Evolutionary conservation across 495 filamentous ascomycete species (phyloP), one percentile per base, ranked within the genome.

Genomic region (Penicillium cinerascens): DNA sequence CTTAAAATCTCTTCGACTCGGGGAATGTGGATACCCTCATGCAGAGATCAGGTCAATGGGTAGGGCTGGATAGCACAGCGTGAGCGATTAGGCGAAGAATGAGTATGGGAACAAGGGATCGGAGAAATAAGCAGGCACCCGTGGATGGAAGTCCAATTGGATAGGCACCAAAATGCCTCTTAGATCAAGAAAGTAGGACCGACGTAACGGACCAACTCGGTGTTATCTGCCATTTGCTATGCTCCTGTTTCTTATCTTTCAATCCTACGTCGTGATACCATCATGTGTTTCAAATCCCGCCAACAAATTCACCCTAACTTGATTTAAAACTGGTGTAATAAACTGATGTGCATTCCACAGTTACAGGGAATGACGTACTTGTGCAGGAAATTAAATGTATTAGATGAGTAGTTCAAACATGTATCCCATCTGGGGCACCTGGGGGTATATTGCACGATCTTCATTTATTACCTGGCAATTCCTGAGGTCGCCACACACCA

Each of bases 391-490:
- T 33, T 4, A 4, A n/a, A n/a, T n/a, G n/a, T n/a, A n/a, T n/a
- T n/a, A n/a, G n/a, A n/a, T n/a, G n/a, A n/a, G n/a, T n/a, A n/a
- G n/a, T n/a, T n/a, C n/a, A n/a, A n/a, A n/a, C n/a, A n/a, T n/a
- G n/a, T n/a, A n/a, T n/a, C n/a, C n/a, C n/a, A n/a, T n/a, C n/a
- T n/a, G n/a, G n/a, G n/a, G n/a, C n/a, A n/a, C n/a, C n/a, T n/a
- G n/a, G 6, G 4, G 8, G 29, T 33, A 33, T 29, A 3, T 33
- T 33, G 29, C 1, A 3, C 29, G 5, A 6, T 20, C 2, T 1
- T 39, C 37, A 39, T 17, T 39, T 39, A 9, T 39, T 39, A 9
- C 3, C 37, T 20, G n/a, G 37, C 56, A 59, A 42, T 38, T 59
- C 56, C n/a, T 44, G 27, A n/a, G 42, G 27, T 16, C 17, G 39